Base-by-base conservation (phyloP, 2,329 filamentous ascomycete species). In the Myotisia sp. region DNA sequence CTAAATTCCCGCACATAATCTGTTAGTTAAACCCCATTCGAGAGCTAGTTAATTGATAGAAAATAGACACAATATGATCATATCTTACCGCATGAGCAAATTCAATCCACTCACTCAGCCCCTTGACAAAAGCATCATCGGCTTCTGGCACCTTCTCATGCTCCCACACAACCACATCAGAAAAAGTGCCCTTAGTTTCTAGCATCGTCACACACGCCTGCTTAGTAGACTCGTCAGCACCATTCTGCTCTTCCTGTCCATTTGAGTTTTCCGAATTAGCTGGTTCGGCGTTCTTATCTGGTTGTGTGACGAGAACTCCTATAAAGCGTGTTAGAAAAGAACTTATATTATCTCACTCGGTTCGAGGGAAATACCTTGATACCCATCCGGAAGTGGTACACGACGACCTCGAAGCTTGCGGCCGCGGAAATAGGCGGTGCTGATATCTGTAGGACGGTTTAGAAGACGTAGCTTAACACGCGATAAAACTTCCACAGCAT, bases 81-180 rank as follows among this genome's bases (percentile, higher is more conserved):
- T 22, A 38, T 54, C 68, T 47, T 55, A 84, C 78, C 53, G 70
- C 67, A 43, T 77, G 71, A 7, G 84, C 72, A 52, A 86, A 72
- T 7, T 65, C 63, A 37, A 92, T 64, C 84, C 85, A 93, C 55
- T 93, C 85, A 44, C 77, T 70, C 27, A 92, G 61, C 0, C 78
- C 74, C 51, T 79, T 77, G 3, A 82, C 63, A 52, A 84, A 90
- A 1, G 70, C 63, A 56, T 93, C 83, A 18, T 64, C 64, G 1
- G 65, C 64, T 39, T 78, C 74, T 4, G 74, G 74, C 32, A 71
- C 47, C 1, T 60, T 56, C 44, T 90, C 85, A 53, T 93, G 85
- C 0, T 71, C 76, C 86, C 86, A 95, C n/a, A 93, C 67, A 3
- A 83, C 59, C 33, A 93, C 54, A 36, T 79, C 66, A 5, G 84